Conservation (phyloP, 116 monocot species). For the Trichopus zeylanicus region DNA sequence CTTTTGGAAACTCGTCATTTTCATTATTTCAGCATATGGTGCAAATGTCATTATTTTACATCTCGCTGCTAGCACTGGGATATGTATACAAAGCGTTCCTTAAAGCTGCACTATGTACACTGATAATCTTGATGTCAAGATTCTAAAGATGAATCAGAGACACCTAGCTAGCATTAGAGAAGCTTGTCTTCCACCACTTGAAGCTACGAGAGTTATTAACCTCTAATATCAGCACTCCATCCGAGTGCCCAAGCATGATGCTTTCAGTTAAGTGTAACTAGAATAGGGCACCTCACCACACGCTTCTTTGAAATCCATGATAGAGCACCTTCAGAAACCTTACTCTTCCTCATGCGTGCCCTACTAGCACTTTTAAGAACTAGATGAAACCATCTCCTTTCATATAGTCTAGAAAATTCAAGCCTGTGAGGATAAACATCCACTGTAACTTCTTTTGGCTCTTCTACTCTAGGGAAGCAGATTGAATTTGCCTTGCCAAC, state of each 20-base stretch:
- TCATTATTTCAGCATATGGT: no score
- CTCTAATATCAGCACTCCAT: not conserved
- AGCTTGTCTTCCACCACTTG: no score
- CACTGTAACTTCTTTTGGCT: slow-evolving; percentile 1
- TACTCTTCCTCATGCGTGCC: not conserved
- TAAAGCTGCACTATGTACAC: no score
- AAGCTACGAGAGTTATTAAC: no score
- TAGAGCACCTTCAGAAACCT: slow-evolving; percentile 6
- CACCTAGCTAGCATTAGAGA: no score
- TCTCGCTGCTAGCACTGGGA: no score
- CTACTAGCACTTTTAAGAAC: not conserved
- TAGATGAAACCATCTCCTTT: slow-evolving; percentile 8
- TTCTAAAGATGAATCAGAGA: no score
- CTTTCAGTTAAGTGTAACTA: not conserved
- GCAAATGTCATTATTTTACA: no score
- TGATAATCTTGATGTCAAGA: no score
- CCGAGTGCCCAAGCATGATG: not conserved
- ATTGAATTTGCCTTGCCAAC: not conserved
- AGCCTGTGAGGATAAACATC: slow-evolving; percentile 1
- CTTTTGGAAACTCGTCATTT: no score
- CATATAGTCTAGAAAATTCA: not conserved
- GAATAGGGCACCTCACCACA: slow-evolving; percentile 15
- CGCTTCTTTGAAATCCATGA: slow-evolving; percentile 10
- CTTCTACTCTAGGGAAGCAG: not conserved
- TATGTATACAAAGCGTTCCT: no score